These are phyloP conservation scores for Tulasnella calospora DNA, from an alignment of 768 basidiomycete species.

Conservation along the genomic window DNA sequence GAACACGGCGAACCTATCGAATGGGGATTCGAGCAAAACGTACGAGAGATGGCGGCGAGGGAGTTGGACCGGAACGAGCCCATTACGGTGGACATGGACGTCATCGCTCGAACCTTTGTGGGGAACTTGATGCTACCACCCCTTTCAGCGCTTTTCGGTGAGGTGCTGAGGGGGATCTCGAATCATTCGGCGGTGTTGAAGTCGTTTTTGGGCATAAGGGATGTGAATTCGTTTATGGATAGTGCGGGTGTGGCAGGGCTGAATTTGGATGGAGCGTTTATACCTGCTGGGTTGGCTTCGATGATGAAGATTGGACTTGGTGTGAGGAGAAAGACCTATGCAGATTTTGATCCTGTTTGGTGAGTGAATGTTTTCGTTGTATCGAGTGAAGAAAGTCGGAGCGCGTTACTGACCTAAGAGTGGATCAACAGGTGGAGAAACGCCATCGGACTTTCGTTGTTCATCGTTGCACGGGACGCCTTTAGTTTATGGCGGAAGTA, in stretches of 20 bases:
- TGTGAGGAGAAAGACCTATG: background rate
- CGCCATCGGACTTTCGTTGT: conserved; percentile 6
- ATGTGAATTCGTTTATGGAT: background rate
- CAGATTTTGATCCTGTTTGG: conserved; percentile 19
- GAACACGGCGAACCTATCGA: background rate
- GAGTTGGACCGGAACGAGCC: conserved; percentile 13
- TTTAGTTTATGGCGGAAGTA: conserved; percentile 10
- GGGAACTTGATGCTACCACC: conserved; percentile 11
- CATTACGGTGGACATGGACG: background rate
- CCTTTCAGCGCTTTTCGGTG: background rate
- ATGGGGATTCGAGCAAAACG: conserved; percentile 7
- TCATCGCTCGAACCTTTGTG: conserved; percentile 7
- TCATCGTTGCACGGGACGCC: conserved; percentile 13
- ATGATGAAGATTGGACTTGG: background rate
- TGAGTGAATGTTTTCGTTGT: background rate
- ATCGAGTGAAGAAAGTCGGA: background rate
- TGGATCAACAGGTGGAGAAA: conserved; percentile 17
- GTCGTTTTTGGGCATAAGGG: conserved; percentile 15
- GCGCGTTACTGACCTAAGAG: background rate
- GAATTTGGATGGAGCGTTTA: conserved; percentile 10
- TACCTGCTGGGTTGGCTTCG: background rate
- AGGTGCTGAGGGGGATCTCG: background rate
- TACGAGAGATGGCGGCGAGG: background rate
- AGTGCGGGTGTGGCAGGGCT: background rate
- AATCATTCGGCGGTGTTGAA: background rate